Conservation (phyloP, 805 yeast species). For the Kodamaea neixiangensis region DNA sequence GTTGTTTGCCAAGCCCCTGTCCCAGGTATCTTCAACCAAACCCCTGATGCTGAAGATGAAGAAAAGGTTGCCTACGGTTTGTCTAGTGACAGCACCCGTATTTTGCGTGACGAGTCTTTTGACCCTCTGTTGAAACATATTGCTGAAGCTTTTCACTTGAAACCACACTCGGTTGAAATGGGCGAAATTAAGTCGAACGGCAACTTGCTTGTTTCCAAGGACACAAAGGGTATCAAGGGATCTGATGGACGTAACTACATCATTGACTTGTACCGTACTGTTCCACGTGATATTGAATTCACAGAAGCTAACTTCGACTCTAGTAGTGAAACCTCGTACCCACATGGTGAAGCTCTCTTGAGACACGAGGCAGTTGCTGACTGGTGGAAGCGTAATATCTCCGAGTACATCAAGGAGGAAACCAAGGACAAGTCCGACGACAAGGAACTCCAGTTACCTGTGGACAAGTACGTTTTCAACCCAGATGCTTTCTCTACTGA, state of each 20-base stretch:
- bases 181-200: conserved; percentile 43
- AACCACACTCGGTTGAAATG: conserved; percentile 60
- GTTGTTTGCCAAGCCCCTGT: conserved; percentile 92
- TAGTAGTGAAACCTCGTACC: conserved; percentile 55
- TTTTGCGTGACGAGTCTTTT: conserved; percentile 55
- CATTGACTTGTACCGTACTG: conserved; percentile 78
- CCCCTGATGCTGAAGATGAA: conserved; percentile 42
- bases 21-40: conserved; percentile 76
- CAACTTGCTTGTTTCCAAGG: conserved; percentile 67
- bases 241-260: conserved; percentile 82
- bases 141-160: conserved; percentile 77
- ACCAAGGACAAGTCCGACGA: conserved; percentile 45
- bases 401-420: conserved; percentile 51
- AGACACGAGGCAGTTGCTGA: conserved; percentile 88
- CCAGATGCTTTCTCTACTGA: conserved; percentile 71
- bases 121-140: conserved; percentile 56
- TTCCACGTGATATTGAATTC: conserved; percentile 83
- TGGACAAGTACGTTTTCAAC: conserved; percentile 61
- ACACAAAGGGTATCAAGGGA: conserved; percentile 83
- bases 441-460: conserved; percentile 49
- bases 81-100: conserved; percentile 56
- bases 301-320: conserved; percentile 55
- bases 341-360: conserved; percentile 75
- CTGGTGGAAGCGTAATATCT: conserved; percentile 79
- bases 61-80: conserved; percentile 71